Evolutionary conservation across 371 early-diverging fungal species (phyloP), one percentile per base, ranked within the genome.

Genomic region (Rhizopus sp.): DNA sequence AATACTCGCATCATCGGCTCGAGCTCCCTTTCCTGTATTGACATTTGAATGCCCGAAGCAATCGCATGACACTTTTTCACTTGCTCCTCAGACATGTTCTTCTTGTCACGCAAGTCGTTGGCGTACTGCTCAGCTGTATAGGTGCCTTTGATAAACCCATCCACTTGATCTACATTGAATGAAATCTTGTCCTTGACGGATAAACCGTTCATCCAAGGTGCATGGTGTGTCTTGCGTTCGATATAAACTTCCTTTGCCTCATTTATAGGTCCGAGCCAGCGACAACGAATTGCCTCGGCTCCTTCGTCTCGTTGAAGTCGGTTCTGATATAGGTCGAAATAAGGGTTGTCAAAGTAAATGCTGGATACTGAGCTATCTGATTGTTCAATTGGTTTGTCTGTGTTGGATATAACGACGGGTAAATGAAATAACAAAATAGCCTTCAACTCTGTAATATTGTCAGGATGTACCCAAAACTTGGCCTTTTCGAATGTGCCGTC

Each of bases 381-480:
- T 37, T 85, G 68, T 63, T 82, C 81, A 13, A 72, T 62, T 1
- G 77, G 84, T 77, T 77, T 90, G 64, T 92, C 88, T 51, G 87
- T 81, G 61, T 86, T 84, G 68, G 93, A 96, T 23, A 99, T 86
- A 55, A 98, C 81, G 10, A 99, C 95, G 8, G 99, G 99, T 33
- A 99, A 82, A 67, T 98, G 87, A 70, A 92, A 92, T 30, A 98
- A 81, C 53, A 99, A 89, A 61, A 87, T 83, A 34, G 91, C 88
- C 70, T 96, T 95, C 57, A 99, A 84, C 65, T 97, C 97, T 39
- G 93, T 94, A 35, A 99, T 87, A 70, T 99, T 97, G 70, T 99
- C 98, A 4, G 94, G 93, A 64, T 97, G 96, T 2, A 99, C 93
- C 99, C 99, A 99, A 73, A 97, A 99, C 78, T 98, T 95, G 53